These are phyloP conservation scores for Haematococcus lacustris DNA, from an alignment of 139 green algal species.

Conservation along the genomic window DNA sequence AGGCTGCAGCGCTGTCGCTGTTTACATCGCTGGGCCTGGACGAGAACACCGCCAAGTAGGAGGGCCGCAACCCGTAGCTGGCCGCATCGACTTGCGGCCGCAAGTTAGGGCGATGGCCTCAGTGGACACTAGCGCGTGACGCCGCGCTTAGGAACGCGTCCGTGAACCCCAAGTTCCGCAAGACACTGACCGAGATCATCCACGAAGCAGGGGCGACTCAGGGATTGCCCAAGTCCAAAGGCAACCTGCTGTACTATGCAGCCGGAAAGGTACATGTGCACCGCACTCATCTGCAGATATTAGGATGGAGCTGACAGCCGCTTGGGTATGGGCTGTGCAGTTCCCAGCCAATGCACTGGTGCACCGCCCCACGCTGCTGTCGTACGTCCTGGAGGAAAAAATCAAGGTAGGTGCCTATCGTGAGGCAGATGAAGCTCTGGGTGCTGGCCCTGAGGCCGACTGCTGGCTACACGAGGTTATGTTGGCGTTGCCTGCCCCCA, in stretches of 20 bases:
- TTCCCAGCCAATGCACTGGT: conserved; percentile 72
- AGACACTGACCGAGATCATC: conserved; percentile 64
- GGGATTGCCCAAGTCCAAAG: conserved; percentile 65
- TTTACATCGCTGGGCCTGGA: conserved; percentile 65
- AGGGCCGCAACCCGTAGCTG: background rate
- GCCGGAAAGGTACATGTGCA: conserved; percentile 69
- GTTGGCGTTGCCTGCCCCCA: background rate
- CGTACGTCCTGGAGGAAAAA: conserved; percentile 58
- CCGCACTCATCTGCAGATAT: too few relatives aligned
- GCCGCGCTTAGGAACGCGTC: conserved; percentile 41
- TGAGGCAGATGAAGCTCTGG: too few relatives aligned
- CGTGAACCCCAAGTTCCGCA: conserved; percentile 72
- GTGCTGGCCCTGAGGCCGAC: too few relatives aligned
- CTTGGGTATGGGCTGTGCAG: too few relatives aligned
- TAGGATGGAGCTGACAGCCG: too few relatives aligned
- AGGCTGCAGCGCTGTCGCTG: conserved; percentile 31
- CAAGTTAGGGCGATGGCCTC: background rate
- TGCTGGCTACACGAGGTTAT: too few relatives aligned
- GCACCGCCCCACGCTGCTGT: conserved; percentile 63
- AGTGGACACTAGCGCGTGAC: background rate
- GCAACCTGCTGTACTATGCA: conserved; percentile 72
- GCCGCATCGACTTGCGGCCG: too few relatives aligned
- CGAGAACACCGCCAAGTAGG: conserved; percentile 63
- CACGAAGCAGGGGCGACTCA: conserved; percentile 48
- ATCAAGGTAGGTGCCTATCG: conserved; percentile 66